A percentile compares a stretch with the other conserved stretches of the same genome.
Evolutionary conservation across 257 asterid genomes (phyloP).

Genomic region (Solanum megistacrolobum): DNA sequence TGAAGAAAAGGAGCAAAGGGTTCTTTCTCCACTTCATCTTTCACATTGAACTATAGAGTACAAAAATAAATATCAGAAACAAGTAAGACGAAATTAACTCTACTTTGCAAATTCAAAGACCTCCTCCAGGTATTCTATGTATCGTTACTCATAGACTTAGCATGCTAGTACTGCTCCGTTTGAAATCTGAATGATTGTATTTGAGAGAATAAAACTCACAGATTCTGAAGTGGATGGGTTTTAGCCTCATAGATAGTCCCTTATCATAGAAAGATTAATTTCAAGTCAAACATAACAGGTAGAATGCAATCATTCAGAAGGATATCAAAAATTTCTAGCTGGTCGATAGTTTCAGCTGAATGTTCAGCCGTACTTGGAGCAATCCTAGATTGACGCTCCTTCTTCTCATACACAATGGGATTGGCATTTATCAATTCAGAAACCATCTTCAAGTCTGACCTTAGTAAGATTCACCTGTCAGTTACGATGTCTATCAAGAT

Average conservation of each 20-base stretch:
- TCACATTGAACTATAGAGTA: neutral
- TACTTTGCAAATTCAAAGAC: neutral
- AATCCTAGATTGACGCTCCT: constrained; percentile 65
- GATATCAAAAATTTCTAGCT: constrained; percentile 84
- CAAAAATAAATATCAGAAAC: neutral
- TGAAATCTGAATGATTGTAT: neutral
- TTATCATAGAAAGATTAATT: neutral
- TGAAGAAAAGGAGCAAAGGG: neutral
- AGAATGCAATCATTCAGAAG: constrained; percentile 19
- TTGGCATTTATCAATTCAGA: constrained; percentile 72
- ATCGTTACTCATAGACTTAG: neutral
- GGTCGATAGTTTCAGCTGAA: constrained; percentile 60
- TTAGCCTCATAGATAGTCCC: neutral
- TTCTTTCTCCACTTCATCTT: neutral
- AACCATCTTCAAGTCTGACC: constrained; percentile 31
- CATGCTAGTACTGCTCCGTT: neutral
- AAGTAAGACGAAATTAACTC: neutral
- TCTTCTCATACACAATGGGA: constrained; percentile 69
- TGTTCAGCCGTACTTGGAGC: constrained; percentile 48
- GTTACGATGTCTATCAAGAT: neutral
- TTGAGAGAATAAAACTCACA: neutral
- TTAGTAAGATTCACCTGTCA: neutral
- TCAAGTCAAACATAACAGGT: neutral
- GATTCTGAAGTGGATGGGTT: neutral
- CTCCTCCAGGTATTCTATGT: neutral